Base-by-base conservation (phyloP, 2,329 filamentous ascomycete species). In the Ambrosiella cleistominuta region DNA sequence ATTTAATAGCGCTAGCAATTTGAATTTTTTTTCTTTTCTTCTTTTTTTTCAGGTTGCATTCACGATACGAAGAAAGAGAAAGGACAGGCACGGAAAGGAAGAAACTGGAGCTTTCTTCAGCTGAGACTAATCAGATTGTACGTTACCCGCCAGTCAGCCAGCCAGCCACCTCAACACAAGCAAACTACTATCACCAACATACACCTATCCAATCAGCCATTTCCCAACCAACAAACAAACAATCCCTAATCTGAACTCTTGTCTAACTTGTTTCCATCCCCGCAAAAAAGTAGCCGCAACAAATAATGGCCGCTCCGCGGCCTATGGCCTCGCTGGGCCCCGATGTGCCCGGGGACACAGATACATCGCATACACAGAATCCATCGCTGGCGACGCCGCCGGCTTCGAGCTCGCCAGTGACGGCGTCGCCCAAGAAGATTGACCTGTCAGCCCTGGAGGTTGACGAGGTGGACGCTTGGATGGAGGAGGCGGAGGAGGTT, bases 401-500 rank as follows among this genome's bases (percentile, higher is more conserved):
- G 13, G 47, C 19, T 11, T 36, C 47, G 15, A 9, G 17, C 12
- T 51, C 19, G 15, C 11, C 47, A 7, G 11, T 11, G 9, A 27
- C 17, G 47, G 27, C 47, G 3, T 11, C 47, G 19, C 19, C 27
- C 9, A 51, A 51, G 27, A 55, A 45, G 27, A 40, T 42, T 12
- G 54, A 60, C 12, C 50, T 56, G 19, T 57, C 50, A 8, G 56
- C 44, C 8, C 49, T 60, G 11, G 52, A 57, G 27, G 57, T 50
- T 11, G 57, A 54, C 27, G 58, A 50, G 7, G 57, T 52, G 7
- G 56, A 61, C 50, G 62, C 54, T 11, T 61, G 59, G 62, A 40
- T 60, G 53, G 54, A 58, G 38, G 51, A 56, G 9, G 61, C 58
- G 11, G 61, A 59, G 37, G 57, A 62, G 37, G 53, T 55, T 51